Evolutionary conservation across 768 basidiomycete genomes (phyloP).

Genomic region (Lactifluus piperatus): DNA sequence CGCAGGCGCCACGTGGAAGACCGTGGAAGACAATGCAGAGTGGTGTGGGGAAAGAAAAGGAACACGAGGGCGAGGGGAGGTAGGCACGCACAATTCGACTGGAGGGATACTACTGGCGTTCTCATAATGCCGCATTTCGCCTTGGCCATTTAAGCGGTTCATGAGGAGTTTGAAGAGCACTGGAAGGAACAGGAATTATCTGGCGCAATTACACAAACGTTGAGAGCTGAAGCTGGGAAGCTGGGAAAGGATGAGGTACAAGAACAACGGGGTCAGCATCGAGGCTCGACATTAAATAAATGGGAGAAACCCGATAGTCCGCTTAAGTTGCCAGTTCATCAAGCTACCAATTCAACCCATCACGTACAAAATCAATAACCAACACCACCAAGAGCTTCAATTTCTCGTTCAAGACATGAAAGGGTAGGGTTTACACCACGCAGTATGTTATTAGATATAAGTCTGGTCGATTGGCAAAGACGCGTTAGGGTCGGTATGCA

Average conservation of each 20-base stretch:
- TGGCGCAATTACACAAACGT: neutral
- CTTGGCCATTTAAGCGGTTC: slow-evolving; percentile 12
- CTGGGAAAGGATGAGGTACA: neutral
- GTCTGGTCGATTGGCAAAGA: no score
- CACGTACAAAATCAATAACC: neutral
- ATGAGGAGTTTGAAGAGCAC: neutral
- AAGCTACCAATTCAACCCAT: no score
- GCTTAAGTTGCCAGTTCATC: neutral
- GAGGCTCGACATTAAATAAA: neutral
- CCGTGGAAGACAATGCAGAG: neutral
- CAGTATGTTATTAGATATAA: no score
- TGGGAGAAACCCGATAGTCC: neutral
- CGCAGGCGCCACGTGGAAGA: neutral
- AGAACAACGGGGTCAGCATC: neutral
- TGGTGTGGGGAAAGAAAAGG: neutral
- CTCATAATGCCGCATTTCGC: slow-evolving; percentile 10
- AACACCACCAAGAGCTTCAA: neutral
- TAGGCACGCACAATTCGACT: slow-evolving; percentile 19
- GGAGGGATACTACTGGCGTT: slow-evolving; percentile 18
- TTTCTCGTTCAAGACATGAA: no score
- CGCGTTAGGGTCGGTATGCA: no score
- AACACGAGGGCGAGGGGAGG: slow-evolving; percentile 15
- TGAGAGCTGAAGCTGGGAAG: neutral
- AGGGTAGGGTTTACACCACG: no score
- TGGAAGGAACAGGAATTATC: neutral